Evolutionary conservation across 306 rosid species (phyloP).

Genomic region (Castanospermum australe): DNA sequence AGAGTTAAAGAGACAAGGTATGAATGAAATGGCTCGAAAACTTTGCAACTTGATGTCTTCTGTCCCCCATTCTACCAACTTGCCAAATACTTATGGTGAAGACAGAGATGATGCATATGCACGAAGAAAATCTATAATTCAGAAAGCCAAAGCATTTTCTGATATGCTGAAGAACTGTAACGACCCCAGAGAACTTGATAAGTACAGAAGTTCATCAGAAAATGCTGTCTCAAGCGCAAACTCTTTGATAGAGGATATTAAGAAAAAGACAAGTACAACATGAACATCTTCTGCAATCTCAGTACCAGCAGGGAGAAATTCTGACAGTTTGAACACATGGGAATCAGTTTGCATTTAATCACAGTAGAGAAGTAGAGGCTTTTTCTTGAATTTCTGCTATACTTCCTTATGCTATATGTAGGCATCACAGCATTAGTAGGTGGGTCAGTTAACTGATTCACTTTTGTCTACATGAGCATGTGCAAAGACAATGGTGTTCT

Average conservation of each 20-base stretch:
- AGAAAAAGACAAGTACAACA: constrained; percentile 33
- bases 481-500: neutral
- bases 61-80: constrained; percentile 64
- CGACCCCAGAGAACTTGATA: constrained; percentile 67
- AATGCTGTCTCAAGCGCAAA: constrained; percentile 47
- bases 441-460: neutral
- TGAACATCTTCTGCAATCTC: constrained; percentile 24
- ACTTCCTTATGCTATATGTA: neutral
- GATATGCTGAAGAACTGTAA: constrained; percentile 60
- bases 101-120: constrained; percentile 43
- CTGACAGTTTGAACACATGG: constrained; percentile 7
- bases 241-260: constrained; percentile 49
- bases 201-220: constrained; percentile 43
- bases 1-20: constrained; percentile 60
- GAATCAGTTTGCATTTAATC: constrained; percentile 11
- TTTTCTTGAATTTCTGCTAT: constrained; percentile 18
- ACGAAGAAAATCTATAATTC: constrained; percentile 60
- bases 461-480: neutral
- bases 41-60: constrained; percentile 71
- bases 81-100: constrained; percentile 65
- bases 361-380: neutral
- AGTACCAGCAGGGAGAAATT: constrained; percentile 14
- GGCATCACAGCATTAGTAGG: constrained; percentile 10
- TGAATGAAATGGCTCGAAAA: constrained; percentile 61
- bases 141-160: constrained; percentile 74